Base-by-base conservation (phyloP, 345 rosid species). In the Garcia nutans region DNA sequence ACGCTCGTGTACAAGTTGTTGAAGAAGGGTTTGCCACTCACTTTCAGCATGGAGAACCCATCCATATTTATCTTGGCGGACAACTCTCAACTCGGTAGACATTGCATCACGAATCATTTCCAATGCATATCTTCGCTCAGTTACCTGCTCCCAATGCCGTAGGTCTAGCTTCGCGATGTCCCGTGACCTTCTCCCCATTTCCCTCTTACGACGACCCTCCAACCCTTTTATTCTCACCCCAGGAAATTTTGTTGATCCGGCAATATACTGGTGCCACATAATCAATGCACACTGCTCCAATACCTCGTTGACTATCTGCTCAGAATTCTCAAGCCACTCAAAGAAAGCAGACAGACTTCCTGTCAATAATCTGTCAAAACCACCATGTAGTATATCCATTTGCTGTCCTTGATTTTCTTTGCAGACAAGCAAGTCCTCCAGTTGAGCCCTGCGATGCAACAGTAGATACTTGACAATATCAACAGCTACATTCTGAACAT, bases 21-120 rank as follows among this genome's bases (percentile, higher is more conserved):
- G 98, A 71, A 96, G 93, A 83, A 91, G 97, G 28, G 89, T 93
- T 82, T 96, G 95, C 99, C 99, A 96, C 87, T 91, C 97, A 50
- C 99, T 96, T 85, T 96, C 99, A 73, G 99, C 99, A 85, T 96
- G 98, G 61, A 96, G 97, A 84, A 96, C 91, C 99, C 99, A 96
- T 66, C 99, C 99, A 84, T 96, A 96, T 84, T 96, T 96, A 81
- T 93, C 97, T 86, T 96, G 99, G 74, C 99, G 96, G 73, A 96
- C 93, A 85, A 96, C 98, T 84, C 99, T 90, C 70, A 96, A 87
- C 87, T 96, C 99, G 65, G 99, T 93, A 77, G 99, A 89, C 99
- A 96, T 93, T 72, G 88, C 87, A 85, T 93, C 99, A 66, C 99
- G 97, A 78, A 96, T 82, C 84, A 91, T 83, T 80, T 93, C 99